phyloP scores from a whole-genome alignment of 2,329 filamentous ascomycete genomes.

The Penicillium sp. region DNA sequence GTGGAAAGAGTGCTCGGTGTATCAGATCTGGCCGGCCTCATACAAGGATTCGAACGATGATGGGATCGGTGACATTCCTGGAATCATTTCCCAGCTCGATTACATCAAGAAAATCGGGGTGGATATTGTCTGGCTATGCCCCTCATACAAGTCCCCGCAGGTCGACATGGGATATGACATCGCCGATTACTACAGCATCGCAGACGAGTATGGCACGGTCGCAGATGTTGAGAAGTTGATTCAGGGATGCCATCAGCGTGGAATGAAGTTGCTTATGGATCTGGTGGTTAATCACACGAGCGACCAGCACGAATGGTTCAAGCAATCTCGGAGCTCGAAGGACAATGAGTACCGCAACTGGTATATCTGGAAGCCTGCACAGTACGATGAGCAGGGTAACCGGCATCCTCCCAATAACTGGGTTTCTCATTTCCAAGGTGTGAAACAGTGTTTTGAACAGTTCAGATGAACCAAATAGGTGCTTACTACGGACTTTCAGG shows the following conservation, averaged over 20 bases:
- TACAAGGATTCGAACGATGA: conserved; percentile 59
- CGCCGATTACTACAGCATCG: conserved; percentile 68
- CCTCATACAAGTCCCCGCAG: conserved; percentile 60
- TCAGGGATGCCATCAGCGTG: conserved; percentile 63
- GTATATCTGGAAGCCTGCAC: conserved; percentile 66
- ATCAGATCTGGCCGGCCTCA: conserved; percentile 66
- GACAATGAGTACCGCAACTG: conserved; percentile 71
- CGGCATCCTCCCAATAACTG: conserved; percentile 78
- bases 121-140: conserved; percentile 64
- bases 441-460: neutral
- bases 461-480: neutral
- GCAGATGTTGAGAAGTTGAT: conserved; percentile 69
- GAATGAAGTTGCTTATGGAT: conserved; percentile 75
- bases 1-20: conserved; percentile 65
- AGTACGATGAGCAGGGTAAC: conserved; percentile 61
- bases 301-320: conserved; percentile 74
- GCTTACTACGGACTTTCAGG: conserved; percentile 29
- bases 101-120: conserved; percentile 68
- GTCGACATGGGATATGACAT: conserved; percentile 63
- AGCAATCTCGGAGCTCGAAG: conserved; percentile 66
- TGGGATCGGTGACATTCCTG: conserved; percentile 69
- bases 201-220: conserved; percentile 70
- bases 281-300: conserved; percentile 81
- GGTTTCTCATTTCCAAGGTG: conserved; percentile 56
- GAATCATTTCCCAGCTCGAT: conserved; percentile 68